Base-by-base conservation (phyloP, 2,329 filamentous ascomycete genomes). In the Cladosporium sp. region DNA sequence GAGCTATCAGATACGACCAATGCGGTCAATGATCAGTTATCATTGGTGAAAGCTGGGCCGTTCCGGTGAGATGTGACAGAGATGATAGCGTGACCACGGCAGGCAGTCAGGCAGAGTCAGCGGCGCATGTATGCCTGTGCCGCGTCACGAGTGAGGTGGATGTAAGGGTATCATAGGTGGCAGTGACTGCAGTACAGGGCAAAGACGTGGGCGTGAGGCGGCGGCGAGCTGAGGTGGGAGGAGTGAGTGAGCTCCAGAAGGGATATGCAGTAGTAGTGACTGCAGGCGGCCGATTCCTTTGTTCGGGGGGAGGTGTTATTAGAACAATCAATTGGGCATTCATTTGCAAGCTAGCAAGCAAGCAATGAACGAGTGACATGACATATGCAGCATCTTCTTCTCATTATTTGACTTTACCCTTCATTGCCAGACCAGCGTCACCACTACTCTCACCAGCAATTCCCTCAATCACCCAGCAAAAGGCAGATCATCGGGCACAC, bases 111-210 rank as follows among this genome's bases (percentile, higher is more conserved):
- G 23, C 23, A 52, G 49, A 57, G 33, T 57, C 33, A 57, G 55
- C 55, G 55, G 55, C 55, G 55, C 55, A 57, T 57, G 55, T 35
- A 57, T 57, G 55, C 33, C 33, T 57, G 55, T 57, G 55, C 55
- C 55, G 55, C 55, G 55, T 57, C 55, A 57, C 55, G 31, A 23
- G 55, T 37, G 31, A 52, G 33, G 33, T 35, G 33, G 33, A 35
- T 35, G 33, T 35, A 35, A 14, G 33, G 33, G 33, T 16, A 35
- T 35, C 33, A 21, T 21, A 46, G n/a, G 40, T 46, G 40, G 40
- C 40, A 46, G 40, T 46, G 40, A 46, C 40, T 46, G 40, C 40
- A 12, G 40, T 46, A 46, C 40, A 21, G 40, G 40, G 40, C 40
- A 46, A 44, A 53, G 50, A 53, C 29, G 26, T 29, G 16, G 23